A percentile compares a stretch with the other conserved stretches of the same genome.
Evolutionary conservation across 139 green algal genomes (phyloP).

Genomic region (Tetradesmus lagerheimii): DNA sequence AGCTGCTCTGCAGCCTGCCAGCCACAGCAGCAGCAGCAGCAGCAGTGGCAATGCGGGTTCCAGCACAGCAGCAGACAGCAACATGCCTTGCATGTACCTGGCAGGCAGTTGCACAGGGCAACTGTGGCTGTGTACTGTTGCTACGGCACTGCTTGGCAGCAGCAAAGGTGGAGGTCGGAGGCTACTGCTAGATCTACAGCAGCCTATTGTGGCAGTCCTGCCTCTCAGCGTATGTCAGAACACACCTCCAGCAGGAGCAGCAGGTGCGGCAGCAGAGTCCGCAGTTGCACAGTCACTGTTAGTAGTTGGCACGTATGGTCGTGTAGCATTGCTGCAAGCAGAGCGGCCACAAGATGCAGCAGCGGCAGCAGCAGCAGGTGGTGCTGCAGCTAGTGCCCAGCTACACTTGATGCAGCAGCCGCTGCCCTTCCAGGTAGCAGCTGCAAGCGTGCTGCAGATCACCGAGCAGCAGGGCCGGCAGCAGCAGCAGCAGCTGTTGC

Average conservation of each 20-base stretch:
- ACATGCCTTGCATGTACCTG: neutral
- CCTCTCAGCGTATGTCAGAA: neutral
- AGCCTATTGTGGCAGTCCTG: conserved; percentile 17
- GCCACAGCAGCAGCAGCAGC: neutral
- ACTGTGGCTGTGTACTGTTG: neutral
- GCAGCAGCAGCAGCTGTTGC: conserved; percentile 21
- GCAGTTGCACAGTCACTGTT: neutral
- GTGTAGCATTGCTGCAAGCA: neutral
- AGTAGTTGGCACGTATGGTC: neutral
- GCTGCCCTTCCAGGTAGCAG: conserved; percentile 13
- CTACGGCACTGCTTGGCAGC: neutral
- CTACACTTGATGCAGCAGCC: neutral
- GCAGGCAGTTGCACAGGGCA: conserved; percentile 9
- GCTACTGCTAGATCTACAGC: conserved; percentile 34
- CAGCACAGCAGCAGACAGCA: neutral
- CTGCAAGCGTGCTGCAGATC: neutral
- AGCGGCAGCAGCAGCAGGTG: neutral
- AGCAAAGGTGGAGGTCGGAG: neutral
- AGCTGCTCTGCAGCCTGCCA: neutral
- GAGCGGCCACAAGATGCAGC: neutral
- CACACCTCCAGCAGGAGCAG: neutral
- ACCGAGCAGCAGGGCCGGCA: neutral
- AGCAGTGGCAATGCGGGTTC: neutral
- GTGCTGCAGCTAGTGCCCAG: neutral
- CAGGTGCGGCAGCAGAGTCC: neutral